Base-by-base conservation (phyloP, 148 eudicot genomes). In the Silene latifolia region DNA sequence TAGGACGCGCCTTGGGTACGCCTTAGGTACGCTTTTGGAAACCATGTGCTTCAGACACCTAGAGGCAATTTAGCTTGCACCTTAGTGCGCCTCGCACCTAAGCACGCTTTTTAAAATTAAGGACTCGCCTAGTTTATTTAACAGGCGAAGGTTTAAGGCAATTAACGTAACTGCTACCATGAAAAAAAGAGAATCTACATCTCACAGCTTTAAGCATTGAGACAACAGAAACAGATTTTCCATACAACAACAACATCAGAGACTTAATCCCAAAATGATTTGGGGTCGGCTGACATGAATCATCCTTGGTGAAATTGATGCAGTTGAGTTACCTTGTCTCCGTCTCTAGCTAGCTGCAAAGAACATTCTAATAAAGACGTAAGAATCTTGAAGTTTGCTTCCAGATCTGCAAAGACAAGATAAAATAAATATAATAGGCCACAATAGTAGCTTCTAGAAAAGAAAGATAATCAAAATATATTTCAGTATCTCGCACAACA, bases 271-370 rank as follows among this genome's bases (percentile, higher is more conserved):
- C n/a, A n/a, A n/a, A n/a, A n/a, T n/a, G n/a, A n/a, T n/a, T n/a
- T n/a, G n/a, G n/a, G n/a, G n/a, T n/a, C n/a, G n/a, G n/a, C n/a
- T n/a, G n/a, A n/a, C n/a, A n/a, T n/a, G n/a, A n/a, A n/a, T n/a
- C n/a, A n/a, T 21, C 39, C 60, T 63, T 18, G 39, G 0, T 13
- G 14, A 74, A 67, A 7, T 20, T 32, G 23, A 19, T 8, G 61
- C 24, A 25, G 13, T 42, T 24, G 57, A 44, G 67, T 54, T 85
- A 93, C 98, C 95, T 95, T 95, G 84, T 95, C 98, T 83, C 90
- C 89, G 64, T 95, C 98, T 67, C 79, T 89, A 23, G 96, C 83
- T 78, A 95, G 82, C 73, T 82, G 88, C 84, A 95, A 75, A 59
- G 89, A 88, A 86, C 86, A 80, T 58, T 88, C 90, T 63, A 89